phyloP scores from a whole-genome alignment of 805 yeast genomes.

The Saccharomycopsis sp. region DNA sequence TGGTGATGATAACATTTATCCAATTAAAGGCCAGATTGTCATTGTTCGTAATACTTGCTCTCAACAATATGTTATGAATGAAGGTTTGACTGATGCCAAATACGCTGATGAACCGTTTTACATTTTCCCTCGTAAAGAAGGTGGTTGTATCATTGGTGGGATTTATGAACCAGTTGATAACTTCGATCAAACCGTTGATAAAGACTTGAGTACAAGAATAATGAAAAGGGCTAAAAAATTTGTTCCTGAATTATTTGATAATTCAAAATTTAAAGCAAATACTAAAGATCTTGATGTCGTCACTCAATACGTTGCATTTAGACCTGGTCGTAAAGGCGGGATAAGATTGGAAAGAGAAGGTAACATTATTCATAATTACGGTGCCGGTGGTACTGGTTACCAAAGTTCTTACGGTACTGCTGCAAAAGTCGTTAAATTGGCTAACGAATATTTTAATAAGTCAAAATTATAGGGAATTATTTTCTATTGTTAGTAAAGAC shows the following conservation, averaged over 20 bases:
- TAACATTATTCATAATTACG: conserved; percentile 53
- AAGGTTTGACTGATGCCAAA: conserved; percentile 26
- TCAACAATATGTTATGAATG: conserved; percentile 30
- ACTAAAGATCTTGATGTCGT: conserved; percentile 37
- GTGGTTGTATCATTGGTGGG: conserved; percentile 68
- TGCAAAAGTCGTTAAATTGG: conserved; percentile 34
- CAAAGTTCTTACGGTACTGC: conserved; percentile 68
- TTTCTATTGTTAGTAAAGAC: background rate
- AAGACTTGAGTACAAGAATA: conserved; percentile 41
- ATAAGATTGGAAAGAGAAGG: conserved; percentile 41
- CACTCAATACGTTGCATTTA: conserved; percentile 52
- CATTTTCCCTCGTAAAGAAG: conserved; percentile 65
- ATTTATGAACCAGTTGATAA: conserved; percentile 25
- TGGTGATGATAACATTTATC: conserved; percentile 37
- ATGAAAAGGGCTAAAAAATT: conserved; percentile 35
- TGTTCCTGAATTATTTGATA: conserved; percentile 30
- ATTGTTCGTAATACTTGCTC: conserved; percentile 40
- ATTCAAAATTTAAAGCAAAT: conserved; percentile 25
- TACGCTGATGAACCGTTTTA: conserved; percentile 42
- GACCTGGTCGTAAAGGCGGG: conserved; percentile 63
- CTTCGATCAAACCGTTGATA: conserved; percentile 33
- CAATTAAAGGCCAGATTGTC: conserved; percentile 56
- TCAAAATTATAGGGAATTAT: conserved; percentile 1
- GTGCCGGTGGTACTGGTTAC: conserved; percentile 73
- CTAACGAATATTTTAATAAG: conserved; percentile 24